Conservation (phyloP, 345 rosid species). For the Eucalyptus caleyi region DNA sequence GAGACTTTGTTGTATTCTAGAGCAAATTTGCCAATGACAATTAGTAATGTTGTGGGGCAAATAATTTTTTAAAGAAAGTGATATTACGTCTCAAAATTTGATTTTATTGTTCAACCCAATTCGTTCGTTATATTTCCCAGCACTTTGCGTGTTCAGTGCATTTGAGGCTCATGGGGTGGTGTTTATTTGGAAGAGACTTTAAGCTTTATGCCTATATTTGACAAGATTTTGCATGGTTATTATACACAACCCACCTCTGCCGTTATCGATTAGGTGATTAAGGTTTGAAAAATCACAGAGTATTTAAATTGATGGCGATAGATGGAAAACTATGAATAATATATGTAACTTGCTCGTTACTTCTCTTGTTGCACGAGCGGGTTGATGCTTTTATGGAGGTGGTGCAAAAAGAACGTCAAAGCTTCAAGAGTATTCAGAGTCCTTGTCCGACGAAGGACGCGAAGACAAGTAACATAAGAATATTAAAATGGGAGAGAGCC, state of each 20-base stretch:
- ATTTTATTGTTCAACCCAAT: accelerated
- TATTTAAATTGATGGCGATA: neutral
- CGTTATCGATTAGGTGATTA: neutral
- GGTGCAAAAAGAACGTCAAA: neutral
- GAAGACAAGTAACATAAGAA: neutral
- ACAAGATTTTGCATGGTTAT: neutral
- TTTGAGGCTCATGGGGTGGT: too few species aligned
- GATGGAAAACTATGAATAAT: neutral
- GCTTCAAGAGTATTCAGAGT: neutral
- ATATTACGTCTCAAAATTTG: accelerated
- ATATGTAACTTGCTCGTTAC: neutral
- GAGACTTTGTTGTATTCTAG: too few species aligned
- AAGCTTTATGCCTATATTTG: neutral
- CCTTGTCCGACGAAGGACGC: neutral
- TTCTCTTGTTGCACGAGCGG: neutral
- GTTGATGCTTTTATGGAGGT: too few species aligned
- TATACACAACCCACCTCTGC: neutral
- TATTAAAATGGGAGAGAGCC: neutral
- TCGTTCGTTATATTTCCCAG: neutral
- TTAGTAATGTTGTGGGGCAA: too few species aligned
- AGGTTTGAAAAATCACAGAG: neutral
- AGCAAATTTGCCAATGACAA: too few species aligned
- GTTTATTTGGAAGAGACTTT: neutral
- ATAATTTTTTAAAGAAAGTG: too few species aligned
- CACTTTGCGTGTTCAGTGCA: neutral